Evolutionary conservation across 2,329 filamentous ascomycete species (phyloP).

Genomic region (Talaromyces piceae): DNA sequence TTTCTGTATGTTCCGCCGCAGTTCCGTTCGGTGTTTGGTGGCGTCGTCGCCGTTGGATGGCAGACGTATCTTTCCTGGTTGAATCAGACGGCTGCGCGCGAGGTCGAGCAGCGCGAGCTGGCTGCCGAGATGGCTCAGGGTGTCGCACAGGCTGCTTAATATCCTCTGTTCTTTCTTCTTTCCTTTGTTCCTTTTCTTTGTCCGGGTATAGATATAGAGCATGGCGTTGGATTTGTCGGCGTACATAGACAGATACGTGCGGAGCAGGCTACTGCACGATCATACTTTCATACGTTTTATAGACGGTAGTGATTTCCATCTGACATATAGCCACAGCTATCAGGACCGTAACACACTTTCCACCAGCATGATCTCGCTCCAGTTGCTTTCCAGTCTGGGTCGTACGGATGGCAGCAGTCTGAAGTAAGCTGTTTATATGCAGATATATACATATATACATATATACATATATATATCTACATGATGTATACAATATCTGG

Average conservation of each 20-base stretch:
- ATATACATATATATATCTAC: neutral
- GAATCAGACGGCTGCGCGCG: constrained; percentile 63
- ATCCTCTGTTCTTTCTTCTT: neutral
- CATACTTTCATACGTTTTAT: too few species aligned
- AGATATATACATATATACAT: neutral
- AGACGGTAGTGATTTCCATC: too few species aligned
- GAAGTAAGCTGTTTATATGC: neutral
- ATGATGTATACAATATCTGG: neutral
- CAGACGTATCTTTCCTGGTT: constrained; percentile 82
- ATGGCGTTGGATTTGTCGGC: too few species aligned
- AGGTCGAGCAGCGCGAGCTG: constrained; percentile 36
- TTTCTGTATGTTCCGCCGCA: constrained; percentile 77
- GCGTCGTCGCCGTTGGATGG: constrained; percentile 77
- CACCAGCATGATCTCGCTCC: too few species aligned
- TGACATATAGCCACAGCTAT: too few species aligned
- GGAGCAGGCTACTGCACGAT: too few species aligned
- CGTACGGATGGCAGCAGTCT: neutral
- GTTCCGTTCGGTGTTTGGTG: constrained; percentile 73
- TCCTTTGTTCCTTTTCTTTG: neutral
- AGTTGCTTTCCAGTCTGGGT: too few species aligned
- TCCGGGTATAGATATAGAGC: constrained; percentile 1
- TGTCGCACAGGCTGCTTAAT: constrained; percentile 6
- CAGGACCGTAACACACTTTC: too few species aligned
- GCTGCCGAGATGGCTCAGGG: neutral
- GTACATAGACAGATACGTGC: too few species aligned